Percentiles rank a stretch among this genome's conserved stretches.
phyloP scores from a whole-genome alignment of 1,139 yeast species.

The Saccharomycopsis hybrid region DNA sequence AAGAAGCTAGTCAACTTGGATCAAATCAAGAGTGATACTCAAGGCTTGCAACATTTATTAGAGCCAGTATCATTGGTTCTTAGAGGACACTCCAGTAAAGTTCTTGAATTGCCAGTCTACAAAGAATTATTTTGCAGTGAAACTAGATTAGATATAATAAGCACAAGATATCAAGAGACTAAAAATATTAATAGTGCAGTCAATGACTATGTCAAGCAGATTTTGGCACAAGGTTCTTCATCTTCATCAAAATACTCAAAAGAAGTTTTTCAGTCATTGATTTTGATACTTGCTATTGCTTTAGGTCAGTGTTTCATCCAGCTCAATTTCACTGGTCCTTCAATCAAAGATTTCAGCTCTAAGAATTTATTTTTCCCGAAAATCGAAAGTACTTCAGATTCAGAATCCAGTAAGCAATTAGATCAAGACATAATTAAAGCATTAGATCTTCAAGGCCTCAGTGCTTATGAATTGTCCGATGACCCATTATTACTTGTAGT shows the following conservation, averaged over 20 bases:
- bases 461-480: slow-evolving; percentile 52
- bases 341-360: slow-evolving; percentile 33
- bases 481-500: slow-evolving; percentile 49
- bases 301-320: slow-evolving; percentile 67
- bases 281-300: slow-evolving; percentile 41
- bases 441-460: slow-evolving; percentile 53
- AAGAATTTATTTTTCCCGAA: slow-evolving; percentile 19
- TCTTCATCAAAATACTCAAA: background rate
- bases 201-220: background rate
- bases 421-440: slow-evolving; percentile 25
- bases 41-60: background rate
- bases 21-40: background rate
- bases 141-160: background rate
- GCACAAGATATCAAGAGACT: background rate
- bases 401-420: slow-evolving; percentile 17
- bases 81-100: slow-evolving; percentile 11
- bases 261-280: background rate
- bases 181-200: background rate
- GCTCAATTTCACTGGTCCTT: slow-evolving; percentile 81
- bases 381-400: slow-evolving; percentile 22
- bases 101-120: background rate
- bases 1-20: background rate
- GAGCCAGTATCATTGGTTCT: slow-evolving; percentile 9
- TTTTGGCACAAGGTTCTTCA: background rate
- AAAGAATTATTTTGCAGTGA: background rate